phyloP scores from a whole-genome alignment of 345 rosid species.

The Bruguiera sexangula region DNA sequence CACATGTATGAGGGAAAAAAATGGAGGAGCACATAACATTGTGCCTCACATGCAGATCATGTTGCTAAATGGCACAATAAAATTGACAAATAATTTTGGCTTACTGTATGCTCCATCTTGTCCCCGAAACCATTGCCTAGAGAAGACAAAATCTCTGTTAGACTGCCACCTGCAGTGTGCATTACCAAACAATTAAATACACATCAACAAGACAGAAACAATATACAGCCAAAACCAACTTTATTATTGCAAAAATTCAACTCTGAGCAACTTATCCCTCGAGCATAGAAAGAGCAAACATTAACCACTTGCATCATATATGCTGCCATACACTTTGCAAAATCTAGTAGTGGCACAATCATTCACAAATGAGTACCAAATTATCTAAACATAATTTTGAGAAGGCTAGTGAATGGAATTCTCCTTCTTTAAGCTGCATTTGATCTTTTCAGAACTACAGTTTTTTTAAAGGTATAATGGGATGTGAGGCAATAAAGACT shows the following conservation, averaged over 20 bases:
- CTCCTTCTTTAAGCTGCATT: not conserved
- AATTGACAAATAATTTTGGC: conserved; percentile 25
- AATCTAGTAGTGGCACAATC: not conserved
- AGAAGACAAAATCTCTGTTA: conserved; percentile 86
- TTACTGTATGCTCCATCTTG: conserved; percentile 98
- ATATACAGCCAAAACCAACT: not conserved
- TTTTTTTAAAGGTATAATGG: not conserved
- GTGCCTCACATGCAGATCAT: not conserved
- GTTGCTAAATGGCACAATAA: conserved; percentile 4
- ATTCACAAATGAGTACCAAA: too few relatives aligned
- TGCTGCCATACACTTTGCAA: not conserved
- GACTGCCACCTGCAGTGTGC: conserved; percentile 77
- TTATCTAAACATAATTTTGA: not conserved
- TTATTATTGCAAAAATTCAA: not conserved
- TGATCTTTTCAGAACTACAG: not conserved
- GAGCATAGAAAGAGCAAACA: too few relatives aligned
- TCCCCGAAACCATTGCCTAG: conserved; percentile 93
- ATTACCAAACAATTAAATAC: conserved; percentile 19
- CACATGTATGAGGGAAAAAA: not conserved
- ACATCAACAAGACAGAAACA: conserved; percentile 8
- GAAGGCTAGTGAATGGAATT: not conserved
- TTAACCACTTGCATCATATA: too few relatives aligned
- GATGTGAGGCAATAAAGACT: too few relatives aligned
- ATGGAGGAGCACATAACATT: not conserved
- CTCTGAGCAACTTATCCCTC: not conserved